Evolutionary conservation across 1,284 basidiomycete genomes (phyloP).

Genomic region (Ustilago sp.): DNA sequence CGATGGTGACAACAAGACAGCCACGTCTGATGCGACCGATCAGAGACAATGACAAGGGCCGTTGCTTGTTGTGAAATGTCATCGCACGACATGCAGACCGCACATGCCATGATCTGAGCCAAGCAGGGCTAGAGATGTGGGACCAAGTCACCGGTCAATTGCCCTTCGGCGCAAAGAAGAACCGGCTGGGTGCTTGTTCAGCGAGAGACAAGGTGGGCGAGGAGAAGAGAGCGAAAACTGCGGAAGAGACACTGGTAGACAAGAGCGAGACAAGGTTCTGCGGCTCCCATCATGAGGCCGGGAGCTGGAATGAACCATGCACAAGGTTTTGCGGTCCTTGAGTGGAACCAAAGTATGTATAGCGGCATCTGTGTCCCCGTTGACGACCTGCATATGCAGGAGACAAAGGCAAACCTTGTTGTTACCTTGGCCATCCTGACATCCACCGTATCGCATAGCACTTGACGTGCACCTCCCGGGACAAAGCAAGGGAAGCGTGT

Average conservation of each 20-base stretch:
- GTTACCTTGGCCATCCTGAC: conserved; percentile 16
- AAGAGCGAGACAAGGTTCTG: conserved; percentile 18
- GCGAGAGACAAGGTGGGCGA: neutral
- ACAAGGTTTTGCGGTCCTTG: conserved; percentile 20
- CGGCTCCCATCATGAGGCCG: conserved; percentile 1
- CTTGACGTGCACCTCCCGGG: conserved; percentile 1
- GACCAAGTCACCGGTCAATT: conserved; percentile 15
- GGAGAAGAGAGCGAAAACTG: neutral
- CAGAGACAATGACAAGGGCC: neutral
- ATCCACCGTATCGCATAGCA: conserved; percentile 10
- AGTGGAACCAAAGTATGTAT: neutral
- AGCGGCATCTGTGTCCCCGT: conserved; percentile 26
- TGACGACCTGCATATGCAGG: conserved; percentile 10
- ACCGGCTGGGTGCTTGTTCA: conserved; percentile 14
- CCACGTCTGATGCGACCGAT: neutral
- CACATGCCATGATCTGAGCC: neutral
- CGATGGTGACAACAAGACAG: neutral
- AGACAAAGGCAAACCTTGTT: conserved; percentile 32
- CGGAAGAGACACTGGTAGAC: too few species aligned
- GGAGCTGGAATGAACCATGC: neutral
- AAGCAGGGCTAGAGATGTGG: neutral
- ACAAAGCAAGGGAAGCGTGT: neutral
- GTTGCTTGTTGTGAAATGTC: neutral
- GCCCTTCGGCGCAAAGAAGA: conserved; percentile 13
- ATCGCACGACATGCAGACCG: neutral